phyloP scores from a whole-genome alignment of 2,329 filamentous ascomycete genomes.

The Cladosporium sp. region DNA sequence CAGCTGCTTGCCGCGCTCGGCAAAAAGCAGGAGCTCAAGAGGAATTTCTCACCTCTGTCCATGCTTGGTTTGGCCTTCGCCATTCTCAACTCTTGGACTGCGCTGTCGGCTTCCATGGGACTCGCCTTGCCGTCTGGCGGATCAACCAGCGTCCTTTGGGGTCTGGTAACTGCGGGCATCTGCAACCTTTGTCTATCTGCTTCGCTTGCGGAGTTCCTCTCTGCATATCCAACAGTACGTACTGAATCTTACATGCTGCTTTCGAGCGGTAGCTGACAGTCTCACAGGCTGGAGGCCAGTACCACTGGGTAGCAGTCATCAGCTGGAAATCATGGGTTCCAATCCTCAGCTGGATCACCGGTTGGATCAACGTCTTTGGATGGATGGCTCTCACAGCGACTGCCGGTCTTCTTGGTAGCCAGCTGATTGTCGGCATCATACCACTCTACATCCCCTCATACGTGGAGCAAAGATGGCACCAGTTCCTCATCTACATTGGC shows the following conservation, averaged over 20 bases:
- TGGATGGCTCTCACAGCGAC: slow-evolving; percentile 69
- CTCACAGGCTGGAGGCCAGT: slow-evolving; percentile 48
- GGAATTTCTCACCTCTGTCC: slow-evolving; percentile 55
- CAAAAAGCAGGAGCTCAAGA: slow-evolving; percentile 53
- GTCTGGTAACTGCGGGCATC: slow-evolving; percentile 52
- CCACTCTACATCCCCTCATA: slow-evolving; percentile 58
- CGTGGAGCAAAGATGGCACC: slow-evolving; percentile 60
- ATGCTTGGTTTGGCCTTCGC: slow-evolving; percentile 62
- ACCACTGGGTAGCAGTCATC: slow-evolving; percentile 68
- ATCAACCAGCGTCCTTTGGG: slow-evolving; percentile 69
- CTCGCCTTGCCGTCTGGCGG: slow-evolving; percentile 68
- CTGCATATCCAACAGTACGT: slow-evolving; percentile 49
- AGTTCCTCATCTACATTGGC: slow-evolving; percentile 68
- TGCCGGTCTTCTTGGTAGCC: slow-evolving; percentile 62
- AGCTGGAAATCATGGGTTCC: slow-evolving; percentile 58
- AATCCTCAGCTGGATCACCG: slow-evolving; percentile 64
- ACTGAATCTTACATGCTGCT: not conserved
- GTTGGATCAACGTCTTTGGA: slow-evolving; percentile 69
- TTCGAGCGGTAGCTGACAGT: not conserved
- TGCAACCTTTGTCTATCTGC: slow-evolving; percentile 68
- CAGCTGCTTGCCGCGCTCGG: slow-evolving; percentile 53
- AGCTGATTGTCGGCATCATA: slow-evolving; percentile 63
- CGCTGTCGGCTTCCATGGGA: slow-evolving; percentile 54
- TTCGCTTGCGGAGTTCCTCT: slow-evolving; percentile 63
- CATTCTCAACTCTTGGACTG: slow-evolving; percentile 62